Evolutionary conservation across 306 rosid genomes (phyloP), one percentile per base, ranked within the genome.

Genomic region (Castanea sativa): DNA sequence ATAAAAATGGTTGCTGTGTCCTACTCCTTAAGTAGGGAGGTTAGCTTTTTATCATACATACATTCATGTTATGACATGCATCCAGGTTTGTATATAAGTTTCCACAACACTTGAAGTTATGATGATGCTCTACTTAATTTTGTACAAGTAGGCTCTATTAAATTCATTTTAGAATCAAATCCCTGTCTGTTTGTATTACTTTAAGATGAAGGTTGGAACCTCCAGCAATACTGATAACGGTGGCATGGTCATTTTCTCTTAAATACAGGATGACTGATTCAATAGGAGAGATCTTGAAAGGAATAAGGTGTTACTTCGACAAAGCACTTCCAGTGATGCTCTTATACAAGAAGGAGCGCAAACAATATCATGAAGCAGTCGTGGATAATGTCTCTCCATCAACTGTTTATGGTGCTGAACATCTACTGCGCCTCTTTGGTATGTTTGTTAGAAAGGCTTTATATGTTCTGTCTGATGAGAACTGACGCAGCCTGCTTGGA

Each of bases 401-500:
- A 43, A 82, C 92, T 65, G 79, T 93, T 75, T 95, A 95, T 56
- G 99, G 99, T 53, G 99, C 98, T 25, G 99, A 95, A 84, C 99
- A 95, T 90, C 82, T 95, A 78, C 77, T 95, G 58, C 96, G 98
- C 80, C 97, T 95, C 70, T 95, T 95, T 83, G 99, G 99, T 95
- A 91, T 76, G 92, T 32, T 63, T 56, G 27, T 12, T 69, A n/a
- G 73, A 21, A 60, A 76, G 74, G 14, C 63, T 76, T 32, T 15
- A 38, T 18, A 21, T 23, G 30, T 23, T 45, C 49, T 25, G 9
- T 21, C 21, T 20, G 65, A 49, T 61, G 51, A 53, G 20, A 68
- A 75, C 11, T 60, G 76, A 8, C 15, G 20, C 61, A 29, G 38
- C 52, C 33, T 11, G 18, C 33, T 73, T 58, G 15, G 38, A 20